These are phyloP conservation scores for Jatropha multifida DNA, from an alignment of 441 rosid genomes.

Conservation along the genomic window DNA sequence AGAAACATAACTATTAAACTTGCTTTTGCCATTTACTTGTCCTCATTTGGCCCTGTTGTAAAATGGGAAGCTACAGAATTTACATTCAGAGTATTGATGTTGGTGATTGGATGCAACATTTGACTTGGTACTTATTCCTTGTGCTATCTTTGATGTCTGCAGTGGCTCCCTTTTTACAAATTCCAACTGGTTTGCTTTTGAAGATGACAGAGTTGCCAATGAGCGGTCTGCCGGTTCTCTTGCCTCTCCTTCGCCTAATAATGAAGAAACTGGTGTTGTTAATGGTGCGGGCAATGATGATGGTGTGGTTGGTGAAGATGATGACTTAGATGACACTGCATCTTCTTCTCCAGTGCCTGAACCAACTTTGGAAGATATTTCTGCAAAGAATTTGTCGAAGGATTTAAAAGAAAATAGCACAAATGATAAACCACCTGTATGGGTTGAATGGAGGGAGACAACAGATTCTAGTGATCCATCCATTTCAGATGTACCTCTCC, in stretches of 20 bases:
- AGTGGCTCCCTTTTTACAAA: constrained; percentile 82
- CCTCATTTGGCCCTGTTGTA: background rate
- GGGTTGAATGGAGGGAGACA: constrained; percentile 95
- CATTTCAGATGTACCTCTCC: constrained; percentile 34
- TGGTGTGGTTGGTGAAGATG: constrained; percentile 44
- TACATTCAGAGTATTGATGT: background rate
- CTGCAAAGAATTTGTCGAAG: constrained; percentile 28
- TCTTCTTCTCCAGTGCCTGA: constrained; percentile 45
- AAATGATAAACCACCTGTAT: constrained; percentile 56
- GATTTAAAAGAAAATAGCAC: constrained; percentile 36
- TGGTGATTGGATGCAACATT: background rate
- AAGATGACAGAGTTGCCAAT: constrained; percentile 61
- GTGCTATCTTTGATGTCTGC: constrained; percentile 30
- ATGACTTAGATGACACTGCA: constrained; percentile 50
- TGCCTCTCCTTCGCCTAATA: constrained; percentile 63
- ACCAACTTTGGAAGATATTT: constrained; percentile 37
- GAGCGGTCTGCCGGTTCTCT: constrained; percentile 52
- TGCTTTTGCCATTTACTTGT: background rate
- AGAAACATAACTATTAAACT: background rate
- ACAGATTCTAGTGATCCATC: constrained; percentile 49
- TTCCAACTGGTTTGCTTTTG: constrained; percentile 92
- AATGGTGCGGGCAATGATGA: constrained; percentile 38
- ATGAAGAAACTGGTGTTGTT: constrained; percentile 35
- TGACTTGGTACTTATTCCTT: background rate
- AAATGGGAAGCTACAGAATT: background rate